Evolutionary conservation across 176 grass and related monocot genomes (phyloP).

Genomic region (Raddia distichophylla): DNA sequence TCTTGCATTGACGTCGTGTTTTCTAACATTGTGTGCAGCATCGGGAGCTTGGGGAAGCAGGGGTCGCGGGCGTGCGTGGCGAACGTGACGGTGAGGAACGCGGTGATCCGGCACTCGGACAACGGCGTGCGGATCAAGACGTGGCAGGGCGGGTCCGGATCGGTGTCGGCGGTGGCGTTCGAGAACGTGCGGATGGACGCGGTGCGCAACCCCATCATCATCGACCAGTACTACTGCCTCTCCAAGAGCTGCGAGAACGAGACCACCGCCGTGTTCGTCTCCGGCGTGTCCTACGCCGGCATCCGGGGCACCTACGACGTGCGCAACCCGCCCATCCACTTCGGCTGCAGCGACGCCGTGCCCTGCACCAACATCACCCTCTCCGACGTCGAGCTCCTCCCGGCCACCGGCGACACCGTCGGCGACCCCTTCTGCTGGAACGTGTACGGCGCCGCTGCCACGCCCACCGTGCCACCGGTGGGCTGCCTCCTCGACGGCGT

Average conservation of each 20-base stretch:
- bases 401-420: conserved; percentile 45
- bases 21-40: conserved; percentile 42
- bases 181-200: conserved; percentile 86
- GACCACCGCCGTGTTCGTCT: conserved; percentile 71
- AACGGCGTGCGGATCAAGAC: conserved; percentile 98
- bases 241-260: conserved; percentile 68
- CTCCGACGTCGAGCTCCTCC: conserved; percentile 74
- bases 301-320: conserved; percentile 86
- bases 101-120: conserved; percentile 76
- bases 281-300: conserved; percentile 64
- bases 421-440: conserved; percentile 88
- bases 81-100: conserved; percentile 81
- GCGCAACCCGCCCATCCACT: conserved; percentile 75
- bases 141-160: conserved; percentile 91
- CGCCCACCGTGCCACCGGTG: conserved; percentile 73
- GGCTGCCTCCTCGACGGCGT: conserved; percentile 61
- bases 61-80: conserved; percentile 69
- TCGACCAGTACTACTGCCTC: conserved; percentile 99
- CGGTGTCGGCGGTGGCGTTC: conserved; percentile 71
- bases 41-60: conserved; percentile 67
- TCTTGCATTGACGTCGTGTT: no score
- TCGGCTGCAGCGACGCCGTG: conserved; percentile 91
- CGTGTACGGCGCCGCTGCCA: conserved; percentile 55
- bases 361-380: conserved; percentile 93
- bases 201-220: conserved; percentile 95